Evolutionary conservation across 176 grass and related monocot genomes (phyloP), one percentile per base, ranked within the genome.

Genomic region (Oropetium thomaeum): DNA sequence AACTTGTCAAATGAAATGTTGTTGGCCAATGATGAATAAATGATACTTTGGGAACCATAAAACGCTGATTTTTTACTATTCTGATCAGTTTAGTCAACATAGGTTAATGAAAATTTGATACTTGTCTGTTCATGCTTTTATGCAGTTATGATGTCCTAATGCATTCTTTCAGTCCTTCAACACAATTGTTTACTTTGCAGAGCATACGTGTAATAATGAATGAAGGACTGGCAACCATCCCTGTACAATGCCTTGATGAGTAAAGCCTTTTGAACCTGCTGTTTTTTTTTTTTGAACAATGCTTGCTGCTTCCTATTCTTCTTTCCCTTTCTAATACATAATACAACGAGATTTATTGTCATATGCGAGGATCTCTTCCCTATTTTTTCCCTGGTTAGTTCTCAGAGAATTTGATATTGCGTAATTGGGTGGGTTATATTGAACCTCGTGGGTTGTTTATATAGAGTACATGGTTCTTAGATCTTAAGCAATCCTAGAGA

Each of bases 181-280:
- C 69, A 38, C 20, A 19, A 62, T 65, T 10, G 20, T 88, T 92
- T 86, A 35, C 72, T 76, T 78, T 92, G 63, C 87, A 98, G 95
- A 94, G 95, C 42, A 73, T 94, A 82, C 95, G 95, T 37, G 86
- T 94, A 59, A 94, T 98, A 70, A 98, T 98, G 95, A 98, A 98
- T 74, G 95, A 98, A 84, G 95, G 92, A 71, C 80, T 98, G 57
- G 81, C 91, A 64, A 89, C 89, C 38, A 92, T 98, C 67, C 95
- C 95, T 74, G 74, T 74, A 73, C 84, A 90, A 54, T 98, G 88
- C 67, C 86, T 98, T 81, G 86, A 94, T 84, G 84, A 85, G 95
- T 98, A 90, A 90, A 92, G 95, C 65, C 60, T 60, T 33, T 76
- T 67, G 11, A 76, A 42, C 77, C 25, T 16, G 41, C 25, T 48